Base-by-base conservation (phyloP, 306 rosid genomes). In the Quercus mongolica region DNA sequence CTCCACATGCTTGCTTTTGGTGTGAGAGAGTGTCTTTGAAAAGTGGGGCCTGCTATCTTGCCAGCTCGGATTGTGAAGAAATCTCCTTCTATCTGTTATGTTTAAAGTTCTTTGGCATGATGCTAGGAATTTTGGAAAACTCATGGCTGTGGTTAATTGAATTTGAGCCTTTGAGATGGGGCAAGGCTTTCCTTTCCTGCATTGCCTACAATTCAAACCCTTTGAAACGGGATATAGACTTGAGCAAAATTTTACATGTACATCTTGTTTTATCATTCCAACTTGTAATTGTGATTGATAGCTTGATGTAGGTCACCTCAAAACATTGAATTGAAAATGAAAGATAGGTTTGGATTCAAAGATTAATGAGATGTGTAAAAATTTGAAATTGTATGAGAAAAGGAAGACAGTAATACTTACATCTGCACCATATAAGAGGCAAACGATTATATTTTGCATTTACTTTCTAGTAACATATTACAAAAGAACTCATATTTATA, bases 1-100 rank as follows among this genome's bases (percentile, higher is more conserved):
- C 5, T 85, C 95, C 97, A 91, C 97, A 90, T 69, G 90, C 74
- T 93, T 9, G 46, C 10, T 6, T 28, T 63, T 5, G 72, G 74
- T 69, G 33, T 52, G 79, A 33, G 31, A 3, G 74, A 63, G 82
- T 54, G 58, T 49, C 81, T 19, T 13, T 74, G 49, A 20, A 0
- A 0, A 5, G 86, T 84, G 88, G 92, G 89, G 2, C 94, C 80
- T 3, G 63, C 14, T 2, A 62, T 83, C 82, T 28, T 79, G 92
- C 97, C 97, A 94, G 57, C 82, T 91, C 77, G 94, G 95, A 89
- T 74, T 64, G 70, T 18, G 67, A 19, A 75, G 87, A 82, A 85
- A 82, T 87, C 74, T 67, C 52, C 65, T 77, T 84, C 84, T 85
- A 87, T 87, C 95, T 78, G 57, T 64, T 76, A 2, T 0, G 87